Conservation (phyloP, 306 rosid species). For the Malus fusca region DNA sequence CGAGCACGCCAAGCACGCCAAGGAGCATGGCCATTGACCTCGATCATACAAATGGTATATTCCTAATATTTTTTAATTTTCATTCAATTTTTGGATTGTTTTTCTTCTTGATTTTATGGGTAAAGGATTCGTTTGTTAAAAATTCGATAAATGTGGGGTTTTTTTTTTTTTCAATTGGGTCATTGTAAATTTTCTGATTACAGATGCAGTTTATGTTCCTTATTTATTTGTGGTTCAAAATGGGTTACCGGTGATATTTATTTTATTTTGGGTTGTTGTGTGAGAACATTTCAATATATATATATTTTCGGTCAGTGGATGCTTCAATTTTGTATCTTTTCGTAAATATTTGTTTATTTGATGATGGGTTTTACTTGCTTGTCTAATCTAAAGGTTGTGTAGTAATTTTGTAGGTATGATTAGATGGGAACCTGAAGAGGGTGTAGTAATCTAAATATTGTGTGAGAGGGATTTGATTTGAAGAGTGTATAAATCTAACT, state of each 20-base stretch:
- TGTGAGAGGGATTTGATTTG: too few relatives aligned
- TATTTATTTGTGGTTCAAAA: not conserved
- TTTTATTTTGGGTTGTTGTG: not conserved
- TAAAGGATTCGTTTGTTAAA: not conserved
- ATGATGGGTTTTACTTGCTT: not conserved
- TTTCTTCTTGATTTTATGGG: not conserved
- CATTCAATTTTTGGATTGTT: not conserved
- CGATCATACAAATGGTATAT: constrained; percentile 5
- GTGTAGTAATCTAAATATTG: too few relatives aligned
- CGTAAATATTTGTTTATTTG: not conserved
- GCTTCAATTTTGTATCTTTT: not conserved
- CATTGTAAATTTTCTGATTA: not conserved
- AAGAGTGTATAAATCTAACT: too few relatives aligned
- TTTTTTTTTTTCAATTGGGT: too few relatives aligned
- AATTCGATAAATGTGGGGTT: not conserved
- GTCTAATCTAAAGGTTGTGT: not conserved
- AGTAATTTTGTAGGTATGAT: not conserved
- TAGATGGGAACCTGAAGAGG: too few relatives aligned
- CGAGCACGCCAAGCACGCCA: constrained; percentile 38
- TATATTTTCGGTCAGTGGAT: not conserved
- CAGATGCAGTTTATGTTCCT: not conserved
- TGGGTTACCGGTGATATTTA: not conserved
- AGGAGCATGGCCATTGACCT: constrained; percentile 51
- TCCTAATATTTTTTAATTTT: not conserved
- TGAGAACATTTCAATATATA: not conserved